These are phyloP conservation scores for Nidularia sp. DNA, from an alignment of 768 basidiomycete genomes.

Conservation along the genomic window DNA sequence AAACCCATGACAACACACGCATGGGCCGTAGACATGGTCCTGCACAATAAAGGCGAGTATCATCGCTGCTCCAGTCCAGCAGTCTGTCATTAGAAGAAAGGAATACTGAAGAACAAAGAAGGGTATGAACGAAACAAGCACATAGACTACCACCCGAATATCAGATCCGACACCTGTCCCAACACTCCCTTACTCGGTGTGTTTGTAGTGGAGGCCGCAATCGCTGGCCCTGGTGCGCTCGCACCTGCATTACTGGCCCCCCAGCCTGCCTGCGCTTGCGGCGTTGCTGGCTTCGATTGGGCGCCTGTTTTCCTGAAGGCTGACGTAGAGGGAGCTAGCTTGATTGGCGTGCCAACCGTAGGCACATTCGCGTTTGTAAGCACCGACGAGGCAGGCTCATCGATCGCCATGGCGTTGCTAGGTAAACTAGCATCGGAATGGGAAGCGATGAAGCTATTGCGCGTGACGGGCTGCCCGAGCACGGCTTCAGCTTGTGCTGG, in stretches of 20 bases:
- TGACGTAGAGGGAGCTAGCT: constrained; percentile 65
- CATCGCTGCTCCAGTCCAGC: too few species aligned
- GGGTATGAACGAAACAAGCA: neutral
- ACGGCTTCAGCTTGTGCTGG: constrained; percentile 51
- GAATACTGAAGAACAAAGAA: neutral
- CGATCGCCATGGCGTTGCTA: constrained; percentile 43
- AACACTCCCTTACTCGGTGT: constrained; percentile 52
- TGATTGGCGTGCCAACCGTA: constrained; percentile 65
- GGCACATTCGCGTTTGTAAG: constrained; percentile 25
- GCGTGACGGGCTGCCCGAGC: constrained; percentile 35
- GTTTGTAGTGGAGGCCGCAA: constrained; percentile 17
- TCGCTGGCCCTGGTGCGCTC: constrained; percentile 8
- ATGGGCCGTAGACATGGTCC: too few species aligned
- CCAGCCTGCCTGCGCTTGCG: constrained; percentile 19
- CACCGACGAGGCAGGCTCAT: constrained; percentile 28
- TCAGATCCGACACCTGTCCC: constrained; percentile 74
- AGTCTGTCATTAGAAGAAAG: neutral
- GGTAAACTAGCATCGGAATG: constrained; percentile 14
- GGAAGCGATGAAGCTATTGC: constrained; percentile 12
- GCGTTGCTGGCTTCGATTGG: constrained; percentile 20
- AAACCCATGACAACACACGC: too few species aligned
- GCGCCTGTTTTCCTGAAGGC: constrained; percentile 57
- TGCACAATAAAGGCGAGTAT: too few species aligned
- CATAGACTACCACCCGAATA: constrained; percentile 69
- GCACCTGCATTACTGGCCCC: constrained; percentile 9